Evolutionary conservation across 345 rosid species (phyloP), one percentile per base, ranked within the genome.

Genomic region (Arabis alpina): DNA sequence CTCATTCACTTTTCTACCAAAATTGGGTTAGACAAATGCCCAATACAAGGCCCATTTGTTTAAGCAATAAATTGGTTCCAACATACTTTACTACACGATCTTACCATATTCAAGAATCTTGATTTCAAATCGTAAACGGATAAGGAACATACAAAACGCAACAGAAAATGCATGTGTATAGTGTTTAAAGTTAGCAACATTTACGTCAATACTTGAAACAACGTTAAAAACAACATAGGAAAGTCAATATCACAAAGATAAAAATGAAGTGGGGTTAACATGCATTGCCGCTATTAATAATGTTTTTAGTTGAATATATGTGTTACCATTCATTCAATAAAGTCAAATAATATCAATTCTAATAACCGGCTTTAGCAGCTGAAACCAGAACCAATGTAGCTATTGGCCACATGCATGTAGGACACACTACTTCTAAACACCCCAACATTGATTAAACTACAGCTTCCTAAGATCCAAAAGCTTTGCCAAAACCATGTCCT

Each of bases 391-490:
- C 58, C 14, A 44, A 64, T 55, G 71, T 72, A 64, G 27, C 65
- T 47, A 64, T 48, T 72, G 34, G 19, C 15, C 69, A 63, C 70
- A 72, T 64, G 64, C 52, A 72, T 64, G 72, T 73, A 57, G 72
- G 77, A 57, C 72, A 57, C 14, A 19, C 30, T 73, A 50, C 54
- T 11, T 73, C 61, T 66, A 66, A 58, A 66, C 61, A 66, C 42
- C 61, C 52, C 16, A 51, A 66, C 72, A 66, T 32, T 48, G n/a
- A 4, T 56, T 64, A 65, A 64, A 42, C 40, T 62, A 45, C 61
- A 8, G 8, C 44, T 64, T 71, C 41, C 49, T 54, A 62, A 27
- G 16, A 41, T 41, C 48, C 48, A 49, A 50, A 41, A 23, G 19
- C 32, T 14, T 52, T 66, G 36, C 53, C 67, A 66, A 66, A 58